A percentile compares a stretch with the other conserved stretches of the same genome.
These are phyloP conservation scores for Ophiocordyceps sinensis DNA, from an alignment of 2,329 filamentous ascomycete genomes.

Conservation along the genomic window DNA sequence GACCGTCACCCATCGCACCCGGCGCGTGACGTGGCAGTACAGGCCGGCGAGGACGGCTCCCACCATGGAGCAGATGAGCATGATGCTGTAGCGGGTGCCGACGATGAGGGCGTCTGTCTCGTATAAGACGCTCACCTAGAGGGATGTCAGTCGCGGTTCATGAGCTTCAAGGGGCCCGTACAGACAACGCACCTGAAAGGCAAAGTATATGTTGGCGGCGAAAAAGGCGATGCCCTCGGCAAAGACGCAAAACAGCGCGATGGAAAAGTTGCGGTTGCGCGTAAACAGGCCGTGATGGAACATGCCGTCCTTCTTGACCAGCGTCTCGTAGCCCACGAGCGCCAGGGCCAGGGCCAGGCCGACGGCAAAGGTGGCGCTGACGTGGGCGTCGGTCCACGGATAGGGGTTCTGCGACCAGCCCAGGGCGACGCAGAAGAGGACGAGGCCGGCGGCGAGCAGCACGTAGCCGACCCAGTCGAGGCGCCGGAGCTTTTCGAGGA, in stretches of 20 bases:
- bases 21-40: slow-evolving; percentile 14
- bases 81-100: slow-evolving; percentile 18
- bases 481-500: slow-evolving; percentile 16
- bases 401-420: slow-evolving; percentile 25
- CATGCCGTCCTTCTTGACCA: slow-evolving; percentile 22
- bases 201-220: slow-evolving; percentile 26
- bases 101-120: slow-evolving; percentile 8
- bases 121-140: slow-evolving; percentile 16
- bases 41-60: slow-evolving; percentile 15
- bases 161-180: too few species aligned
- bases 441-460: slow-evolving; percentile 17
- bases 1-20: slow-evolving; percentile 11
- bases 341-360: slow-evolving; percentile 14
- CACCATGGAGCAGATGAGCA: slow-evolving; percentile 11
- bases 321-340: slow-evolving; percentile 16
- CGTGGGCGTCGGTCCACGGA: slow-evolving; percentile 19
- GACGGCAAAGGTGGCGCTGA: slow-evolving; percentile 20
- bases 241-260: slow-evolving; percentile 13
- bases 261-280: slow-evolving; percentile 19
- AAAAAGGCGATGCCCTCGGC: slow-evolving; percentile 23
- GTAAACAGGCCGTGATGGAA: slow-evolving; percentile 25
- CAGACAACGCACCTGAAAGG: slow-evolving; percentile 17
- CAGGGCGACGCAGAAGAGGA: slow-evolving; percentile 23
- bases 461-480: slow-evolving; percentile 25
- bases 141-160: too few species aligned